Conservation (phyloP, 768 basidiomycete genomes). For the Pleurotus cornucopiae region DNA sequence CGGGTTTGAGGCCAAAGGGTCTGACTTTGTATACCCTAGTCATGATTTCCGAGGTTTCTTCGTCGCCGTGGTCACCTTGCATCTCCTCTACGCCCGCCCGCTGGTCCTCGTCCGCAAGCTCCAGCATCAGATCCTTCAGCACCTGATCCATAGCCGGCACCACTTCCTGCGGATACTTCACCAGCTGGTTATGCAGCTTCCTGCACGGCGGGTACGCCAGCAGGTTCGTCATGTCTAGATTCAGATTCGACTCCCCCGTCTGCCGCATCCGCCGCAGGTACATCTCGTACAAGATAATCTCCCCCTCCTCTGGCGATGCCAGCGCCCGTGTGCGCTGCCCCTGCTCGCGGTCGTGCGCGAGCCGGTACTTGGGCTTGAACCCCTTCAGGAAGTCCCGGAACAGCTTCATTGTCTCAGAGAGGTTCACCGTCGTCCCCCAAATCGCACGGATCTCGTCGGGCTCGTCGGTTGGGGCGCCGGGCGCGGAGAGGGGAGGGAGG, state of each 20-base stretch:
- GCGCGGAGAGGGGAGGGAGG: slow-evolving; percentile 51
- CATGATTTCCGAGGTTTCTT: slow-evolving; percentile 87
- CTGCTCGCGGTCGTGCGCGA: slow-evolving; percentile 62
- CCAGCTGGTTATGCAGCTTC: slow-evolving; percentile 79
- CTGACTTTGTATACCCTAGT: slow-evolving; percentile 87
- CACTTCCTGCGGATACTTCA: slow-evolving; percentile 96
- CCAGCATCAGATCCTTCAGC: slow-evolving; percentile 89
- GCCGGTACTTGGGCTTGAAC: slow-evolving; percentile 90
- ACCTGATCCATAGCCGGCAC: slow-evolving; percentile 97
- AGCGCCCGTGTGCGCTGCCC: slow-evolving; percentile 48
- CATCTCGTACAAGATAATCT: slow-evolving; percentile 68
- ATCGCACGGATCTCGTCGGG: slow-evolving; percentile 87
- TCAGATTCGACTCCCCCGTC: slow-evolving; percentile 90
- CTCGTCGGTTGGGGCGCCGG: slow-evolving; percentile 58
- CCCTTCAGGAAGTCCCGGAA: slow-evolving; percentile 88
- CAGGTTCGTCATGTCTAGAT: slow-evolving; percentile 85
- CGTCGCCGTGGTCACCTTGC: slow-evolving; percentile 70
- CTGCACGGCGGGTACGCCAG: slow-evolving; percentile 79
- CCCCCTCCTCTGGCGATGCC: slow-evolving; percentile 60
- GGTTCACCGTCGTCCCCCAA: slow-evolving; percentile 96
- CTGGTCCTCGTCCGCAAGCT: slow-evolving; percentile 79
- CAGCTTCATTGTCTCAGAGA: slow-evolving; percentile 85
- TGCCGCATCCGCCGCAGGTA: slow-evolving; percentile 85
- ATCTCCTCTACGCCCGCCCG: slow-evolving; percentile 69
- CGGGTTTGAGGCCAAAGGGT: slow-evolving; percentile 77